Percentiles rank a stretch among this genome's conserved stretches.
Conservation (phyloP, 768 basidiomycete species). For the Podaxis sp. region DNA sequence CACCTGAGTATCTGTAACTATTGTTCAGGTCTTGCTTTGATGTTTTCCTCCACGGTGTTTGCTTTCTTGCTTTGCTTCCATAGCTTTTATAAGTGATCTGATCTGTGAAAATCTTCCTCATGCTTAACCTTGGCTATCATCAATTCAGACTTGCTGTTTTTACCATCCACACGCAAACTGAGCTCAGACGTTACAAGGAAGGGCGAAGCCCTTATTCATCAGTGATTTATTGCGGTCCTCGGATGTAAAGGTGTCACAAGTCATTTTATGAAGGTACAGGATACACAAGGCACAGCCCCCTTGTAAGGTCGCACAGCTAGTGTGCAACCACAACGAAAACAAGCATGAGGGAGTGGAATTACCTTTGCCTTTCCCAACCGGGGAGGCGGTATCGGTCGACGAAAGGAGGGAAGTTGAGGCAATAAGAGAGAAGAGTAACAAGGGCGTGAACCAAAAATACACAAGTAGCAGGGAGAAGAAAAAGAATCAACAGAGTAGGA, state of each 20-base stretch:
- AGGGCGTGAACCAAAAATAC: slow-evolving; percentile 8
- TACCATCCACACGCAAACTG: background rate
- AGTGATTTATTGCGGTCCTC: slow-evolving; percentile 3
- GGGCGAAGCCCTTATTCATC: background rate
- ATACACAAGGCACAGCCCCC: slow-evolving; percentile 10
- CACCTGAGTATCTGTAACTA: background rate
- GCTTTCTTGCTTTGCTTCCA: background rate
- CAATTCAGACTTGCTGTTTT: background rate
- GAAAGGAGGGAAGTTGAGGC: slow-evolving; percentile 10
- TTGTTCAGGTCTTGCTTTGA: background rate
- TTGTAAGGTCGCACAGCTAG: slow-evolving; percentile 5
- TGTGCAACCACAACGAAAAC: background rate
- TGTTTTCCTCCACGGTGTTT: background rate
- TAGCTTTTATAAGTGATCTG: background rate
- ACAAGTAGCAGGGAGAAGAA: background rate
- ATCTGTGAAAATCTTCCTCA: background rate
- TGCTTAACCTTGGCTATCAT: background rate
- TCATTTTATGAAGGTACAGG: slow-evolving; percentile 1
- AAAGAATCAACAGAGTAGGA: background rate
- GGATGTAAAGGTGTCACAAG: slow-evolving; percentile 1
- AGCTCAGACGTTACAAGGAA: background rate
- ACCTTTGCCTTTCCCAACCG: background rate
- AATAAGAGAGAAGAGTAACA: slow-evolving; percentile 4
- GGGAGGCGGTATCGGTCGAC: slow-evolving; percentile 12
- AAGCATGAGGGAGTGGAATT: background rate